Base-by-base conservation (phyloP, 2,329 filamentous ascomycete genomes). In the Colletotrichum endophyticum region DNA sequence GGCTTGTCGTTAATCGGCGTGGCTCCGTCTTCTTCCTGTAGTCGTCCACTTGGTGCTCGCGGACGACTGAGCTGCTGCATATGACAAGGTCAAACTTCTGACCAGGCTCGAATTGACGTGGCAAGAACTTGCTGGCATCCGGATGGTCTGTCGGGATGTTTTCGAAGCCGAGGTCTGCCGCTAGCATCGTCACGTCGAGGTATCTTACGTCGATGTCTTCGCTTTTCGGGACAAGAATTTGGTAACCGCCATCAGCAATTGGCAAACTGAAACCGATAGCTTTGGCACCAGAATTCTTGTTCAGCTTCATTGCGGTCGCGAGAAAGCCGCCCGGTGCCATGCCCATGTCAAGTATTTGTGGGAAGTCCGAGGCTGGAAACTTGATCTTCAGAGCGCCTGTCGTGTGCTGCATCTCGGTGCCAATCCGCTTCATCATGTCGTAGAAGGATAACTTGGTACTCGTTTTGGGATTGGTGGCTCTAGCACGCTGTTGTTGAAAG, bases 41-140 rank as follows among this genome's bases (percentile, higher is more conserved):
- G 2, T 22, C n/a, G 44, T 1, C n/a, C n/a, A 49, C 11, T 22
- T 22, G 0, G n/a, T 49, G 44, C 0, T 13, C 44, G 28, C 3
- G 57, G 9, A 30, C 3, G 1, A 61, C 57, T n/a, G 28, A 30
- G 16, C 25, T 30, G 25, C 57, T 61, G 5, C 57, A 61, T 5
- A 61, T 61, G 2, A 61, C 57, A 2, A 61, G 57, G 1, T n/a
- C 27, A n/a, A 61, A 61, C 3, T 5, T 61, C 7, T 7, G 57
- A 6, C 27, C 27, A 32, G 44, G 44, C 11, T 49, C n/a, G n/a
- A 49, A 49, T 22, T 49, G 44, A 13, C 56, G 15, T 9, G 56
- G 15, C 22, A 59, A 12, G 15, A 59, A 59, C 25, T 19, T 59
- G 4, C 5, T 15, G 3, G 15, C 9, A 9, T 27, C 27, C 28